Conservation (phyloP, 2,329 filamentous ascomycete species). For the Laburnicola sp. region DNA sequence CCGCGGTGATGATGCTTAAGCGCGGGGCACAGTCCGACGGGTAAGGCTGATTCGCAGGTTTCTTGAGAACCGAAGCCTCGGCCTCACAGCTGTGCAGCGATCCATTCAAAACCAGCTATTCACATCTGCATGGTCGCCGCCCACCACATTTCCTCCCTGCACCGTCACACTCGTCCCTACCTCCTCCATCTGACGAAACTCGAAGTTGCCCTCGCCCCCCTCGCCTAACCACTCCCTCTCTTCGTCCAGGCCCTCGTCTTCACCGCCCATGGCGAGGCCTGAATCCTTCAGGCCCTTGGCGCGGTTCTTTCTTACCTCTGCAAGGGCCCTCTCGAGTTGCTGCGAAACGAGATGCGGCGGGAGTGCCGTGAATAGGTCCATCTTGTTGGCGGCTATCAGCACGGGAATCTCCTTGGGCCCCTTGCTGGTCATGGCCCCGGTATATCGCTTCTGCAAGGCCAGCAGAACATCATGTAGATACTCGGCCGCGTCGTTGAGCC, state of each 20-base stretch:
- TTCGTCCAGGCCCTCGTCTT: constrained; percentile 61
- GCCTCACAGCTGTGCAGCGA: constrained; percentile 69
- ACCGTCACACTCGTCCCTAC: constrained; percentile 79
- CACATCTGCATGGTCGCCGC: constrained; percentile 67
- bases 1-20: constrained; percentile 1
- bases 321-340: constrained; percentile 78
- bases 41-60: constrained; percentile 6
- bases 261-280: constrained; percentile 67
- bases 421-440: constrained; percentile 59
- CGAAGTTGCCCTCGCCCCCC: constrained; percentile 75
- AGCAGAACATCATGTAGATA: constrained; percentile 93
- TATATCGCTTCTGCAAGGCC: constrained; percentile 72
- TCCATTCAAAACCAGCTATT: constrained; percentile 92
- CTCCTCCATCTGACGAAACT: constrained; percentile 80
- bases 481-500: constrained; percentile 71
- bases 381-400: constrained; percentile 89
- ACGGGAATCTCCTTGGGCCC: constrained; percentile 67
- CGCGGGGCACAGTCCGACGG: background rate
- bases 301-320: constrained; percentile 72
- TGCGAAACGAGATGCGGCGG: constrained; percentile 75
- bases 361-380: constrained; percentile 90
- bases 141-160: constrained; percentile 69
- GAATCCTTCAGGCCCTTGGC: constrained; percentile 80
- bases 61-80: background rate
- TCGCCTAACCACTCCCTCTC: constrained; percentile 80